phyloP scores from a whole-genome alignment of 1,139 yeast species.

The Nakaseomyces glabratus region DNA sequence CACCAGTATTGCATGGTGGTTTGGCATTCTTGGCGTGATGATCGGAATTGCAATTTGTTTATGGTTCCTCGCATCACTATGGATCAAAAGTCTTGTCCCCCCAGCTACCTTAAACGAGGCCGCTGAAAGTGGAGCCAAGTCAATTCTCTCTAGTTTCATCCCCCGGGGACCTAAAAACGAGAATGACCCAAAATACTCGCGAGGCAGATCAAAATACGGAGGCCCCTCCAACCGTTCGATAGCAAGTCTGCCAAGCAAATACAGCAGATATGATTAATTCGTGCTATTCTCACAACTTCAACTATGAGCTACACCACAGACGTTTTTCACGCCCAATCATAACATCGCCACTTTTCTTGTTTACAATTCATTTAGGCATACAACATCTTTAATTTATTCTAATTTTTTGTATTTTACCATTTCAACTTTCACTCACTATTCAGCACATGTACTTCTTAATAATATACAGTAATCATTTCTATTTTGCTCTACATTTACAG shows the following conservation, averaged over 20 bases:
- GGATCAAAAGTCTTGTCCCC: constrained; percentile 32
- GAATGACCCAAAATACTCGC: constrained; percentile 12
- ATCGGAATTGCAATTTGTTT: constrained; percentile 33
- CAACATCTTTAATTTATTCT: too few relatives aligned
- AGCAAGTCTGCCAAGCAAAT: constrained; percentile 24
- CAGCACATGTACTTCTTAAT: too few relatives aligned
- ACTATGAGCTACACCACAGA: too few relatives aligned
- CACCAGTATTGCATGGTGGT: constrained; percentile 46
- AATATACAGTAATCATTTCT: too few relatives aligned
- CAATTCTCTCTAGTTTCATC: constrained; percentile 29
- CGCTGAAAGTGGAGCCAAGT: constrained; percentile 30
- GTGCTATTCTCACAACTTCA: too few relatives aligned
- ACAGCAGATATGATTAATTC: constrained; percentile 22
- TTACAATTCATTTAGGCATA: too few relatives aligned
- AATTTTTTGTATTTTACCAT: too few relatives aligned
- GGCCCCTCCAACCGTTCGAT: constrained; percentile 22
- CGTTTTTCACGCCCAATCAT: too few relatives aligned
- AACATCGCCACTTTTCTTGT: too few relatives aligned
- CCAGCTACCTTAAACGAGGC: constrained; percentile 31
- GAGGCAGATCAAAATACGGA: constrained; percentile 13
- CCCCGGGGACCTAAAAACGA: constrained; percentile 15
- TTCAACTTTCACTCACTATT: too few relatives aligned
- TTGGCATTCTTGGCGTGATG: constrained; percentile 53
- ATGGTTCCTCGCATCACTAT: constrained; percentile 34
- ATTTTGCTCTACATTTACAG: too few relatives aligned